phyloP scores from a whole-genome alignment of 805 yeast species.

The Suhomyces sp. region DNA sequence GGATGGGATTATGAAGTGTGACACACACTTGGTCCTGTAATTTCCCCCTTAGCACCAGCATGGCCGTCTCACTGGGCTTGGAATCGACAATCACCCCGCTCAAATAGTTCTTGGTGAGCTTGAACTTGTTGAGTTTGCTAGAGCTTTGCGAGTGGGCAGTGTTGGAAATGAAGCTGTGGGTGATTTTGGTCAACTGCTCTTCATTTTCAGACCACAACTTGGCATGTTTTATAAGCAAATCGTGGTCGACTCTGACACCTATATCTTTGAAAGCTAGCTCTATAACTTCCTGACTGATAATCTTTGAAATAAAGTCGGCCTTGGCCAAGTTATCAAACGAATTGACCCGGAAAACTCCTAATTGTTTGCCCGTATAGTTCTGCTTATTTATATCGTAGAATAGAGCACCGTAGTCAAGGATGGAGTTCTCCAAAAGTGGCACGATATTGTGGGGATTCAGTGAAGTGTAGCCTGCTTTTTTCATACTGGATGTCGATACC shows the following conservation, averaged over 20 bases:
- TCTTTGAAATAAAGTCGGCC: conserved; percentile 47
- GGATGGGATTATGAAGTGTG: conserved; percentile 50
- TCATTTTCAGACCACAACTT: conserved; percentile 50
- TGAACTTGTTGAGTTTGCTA: conserved; percentile 31
- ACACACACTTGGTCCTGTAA: conserved; percentile 44
- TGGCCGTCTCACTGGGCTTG: conserved; percentile 38
- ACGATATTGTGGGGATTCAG: conserved; percentile 33
- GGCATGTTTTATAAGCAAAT: conserved; percentile 38
- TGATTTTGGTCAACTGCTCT: conserved; percentile 34
- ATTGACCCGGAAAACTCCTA: conserved; percentile 49
- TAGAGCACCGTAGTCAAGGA: conserved; percentile 46
- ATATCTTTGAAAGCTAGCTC: conserved; percentile 45
- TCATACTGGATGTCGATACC: conserved; percentile 29
- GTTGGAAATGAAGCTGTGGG: conserved; percentile 37
- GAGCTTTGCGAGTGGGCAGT: conserved; percentile 38
- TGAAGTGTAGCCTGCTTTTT: conserved; percentile 33
- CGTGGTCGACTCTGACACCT: conserved; percentile 30
- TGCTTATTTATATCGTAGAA: conserved; percentile 37
- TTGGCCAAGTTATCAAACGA: conserved; percentile 49
- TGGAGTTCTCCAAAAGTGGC: conserved; percentile 25
- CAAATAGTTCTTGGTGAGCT: conserved; percentile 35
- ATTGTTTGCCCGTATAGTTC: conserved; percentile 43
- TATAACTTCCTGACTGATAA: conserved; percentile 48
- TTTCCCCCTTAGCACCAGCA: conserved; percentile 49
- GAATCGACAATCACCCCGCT: conserved; percentile 39